Base-by-base conservation (phyloP, 1,284 basidiomycete species). In the Sporisorium exsertum region DNA sequence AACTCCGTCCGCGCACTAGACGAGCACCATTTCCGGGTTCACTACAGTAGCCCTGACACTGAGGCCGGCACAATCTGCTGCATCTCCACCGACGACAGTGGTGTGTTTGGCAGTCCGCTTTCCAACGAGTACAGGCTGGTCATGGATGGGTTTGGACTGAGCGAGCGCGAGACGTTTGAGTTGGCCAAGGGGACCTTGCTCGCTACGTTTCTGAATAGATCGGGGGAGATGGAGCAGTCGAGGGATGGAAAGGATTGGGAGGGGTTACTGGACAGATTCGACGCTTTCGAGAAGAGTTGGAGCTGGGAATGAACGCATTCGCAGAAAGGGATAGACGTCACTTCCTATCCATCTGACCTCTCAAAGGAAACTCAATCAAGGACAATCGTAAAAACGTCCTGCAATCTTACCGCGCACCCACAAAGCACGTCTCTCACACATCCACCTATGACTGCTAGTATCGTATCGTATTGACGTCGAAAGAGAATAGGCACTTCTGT, bases 1-100 rank as follows among this genome's bases (percentile, higher is more conserved):
- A 65, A 64, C 49, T 63, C 63, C 3, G 61, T 77, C 0, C 9
- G 15, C 6, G 16, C 27, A 5, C 40, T 73, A 7, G 37, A 60
- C 18, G 12, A 58, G 0, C 69, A 78, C 27, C 77, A 78, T 46
- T 72, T 76, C 33, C 35, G 43, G 0, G 6, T 47, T 1, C 72
- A 76, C 32, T 63, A 71, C 45, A 20, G 9, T 0, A 49, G 10
- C 7, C 4, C 6, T 10, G 27, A 10, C 7, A 5, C 6, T 10
- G 27, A 5, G 9, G 22, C 52, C 1, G n/a, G 12, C 6, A 59
- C 60, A 0, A 43, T 72, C 4, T 67, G 64, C 13, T 72, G 70
- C 52, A 67, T 79, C 35, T 64, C 67, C 15, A 79, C 78, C 0
- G 78, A 79, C 49, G 78, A 79, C 35, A 72, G 60, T 15, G 72